Conservation (phyloP, 2,329 filamentous ascomycete genomes). For the Microdochium nivale region DNA sequence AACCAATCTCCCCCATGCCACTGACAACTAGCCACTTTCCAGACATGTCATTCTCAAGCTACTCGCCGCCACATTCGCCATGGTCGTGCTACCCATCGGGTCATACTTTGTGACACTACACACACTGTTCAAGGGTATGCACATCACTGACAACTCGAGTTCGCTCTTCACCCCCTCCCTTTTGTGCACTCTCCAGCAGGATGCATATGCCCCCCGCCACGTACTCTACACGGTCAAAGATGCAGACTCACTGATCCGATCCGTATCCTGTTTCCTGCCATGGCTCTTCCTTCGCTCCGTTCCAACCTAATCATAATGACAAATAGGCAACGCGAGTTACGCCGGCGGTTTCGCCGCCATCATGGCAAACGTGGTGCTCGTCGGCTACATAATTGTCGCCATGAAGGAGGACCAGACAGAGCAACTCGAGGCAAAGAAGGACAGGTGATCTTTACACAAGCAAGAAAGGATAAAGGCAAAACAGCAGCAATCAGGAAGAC, state of each 20-base stretch:
- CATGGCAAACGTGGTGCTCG: constrained; percentile 82
- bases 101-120: constrained; percentile 81
- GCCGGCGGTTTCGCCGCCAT: constrained; percentile 80
- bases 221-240: too few relatives aligned
- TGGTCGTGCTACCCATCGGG: constrained; percentile 80
- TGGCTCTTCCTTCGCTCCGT: not conserved
- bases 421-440: constrained; percentile 32
- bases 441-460: constrained; percentile 6
- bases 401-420: constrained; percentile 72
- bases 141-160: too few relatives aligned
- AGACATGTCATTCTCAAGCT: constrained; percentile 86
- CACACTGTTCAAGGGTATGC: constrained; percentile 66
- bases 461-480: too few relatives aligned
- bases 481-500: too few relatives aligned
- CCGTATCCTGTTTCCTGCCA: not conserved
- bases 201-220: not conserved
- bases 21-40: constrained; percentile 3
- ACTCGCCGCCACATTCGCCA: constrained; percentile 80
- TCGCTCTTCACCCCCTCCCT: not conserved
- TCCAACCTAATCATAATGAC: too few relatives aligned
- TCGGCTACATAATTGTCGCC: constrained; percentile 86
- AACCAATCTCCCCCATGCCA: not conserved
- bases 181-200: not conserved
- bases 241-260: too few relatives aligned
- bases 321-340: constrained; percentile 74